These are phyloP conservation scores for Knufia fluminis DNA, from an alignment of 2,329 filamentous ascomycete species.

Conservation along the genomic window DNA sequence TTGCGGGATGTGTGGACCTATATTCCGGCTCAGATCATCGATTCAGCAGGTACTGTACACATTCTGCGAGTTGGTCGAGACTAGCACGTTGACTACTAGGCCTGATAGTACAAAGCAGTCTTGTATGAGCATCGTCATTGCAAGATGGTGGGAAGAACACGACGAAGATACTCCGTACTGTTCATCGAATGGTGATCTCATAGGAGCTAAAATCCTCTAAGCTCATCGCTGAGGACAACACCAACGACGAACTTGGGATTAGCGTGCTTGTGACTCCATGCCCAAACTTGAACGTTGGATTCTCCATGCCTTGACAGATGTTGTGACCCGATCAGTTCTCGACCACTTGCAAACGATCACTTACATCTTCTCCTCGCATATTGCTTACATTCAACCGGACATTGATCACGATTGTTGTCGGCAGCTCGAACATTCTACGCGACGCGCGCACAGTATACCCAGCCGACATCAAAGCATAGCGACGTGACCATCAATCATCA, in stretches of 20 bases:
- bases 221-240: neutral
- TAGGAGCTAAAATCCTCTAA: no score
- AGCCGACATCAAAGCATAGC: neutral
- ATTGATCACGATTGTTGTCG: neutral
- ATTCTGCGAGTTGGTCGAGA: no score
- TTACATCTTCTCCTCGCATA: neutral
- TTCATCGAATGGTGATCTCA: no score
- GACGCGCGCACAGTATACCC: neutral
- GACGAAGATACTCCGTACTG: no score
- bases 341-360: neutral
- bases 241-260: neutral
- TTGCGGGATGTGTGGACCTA: no score
- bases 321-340: slow-evolving; percentile 2
- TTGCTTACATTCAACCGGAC: neutral
- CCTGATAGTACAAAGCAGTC: no score
- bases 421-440: neutral
- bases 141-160: no score
- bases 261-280: neutral
- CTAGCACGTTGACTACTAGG: no score
- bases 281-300: neutral
- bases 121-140: no score
- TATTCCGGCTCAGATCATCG: no score
- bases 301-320: neutral
- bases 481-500: no score
- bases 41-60: no score